Percentiles rank a stretch among this genome's conserved stretches.
Evolutionary conservation across 1,139 yeast species (phyloP).

Genomic region (Taiozyma sp.): DNA sequence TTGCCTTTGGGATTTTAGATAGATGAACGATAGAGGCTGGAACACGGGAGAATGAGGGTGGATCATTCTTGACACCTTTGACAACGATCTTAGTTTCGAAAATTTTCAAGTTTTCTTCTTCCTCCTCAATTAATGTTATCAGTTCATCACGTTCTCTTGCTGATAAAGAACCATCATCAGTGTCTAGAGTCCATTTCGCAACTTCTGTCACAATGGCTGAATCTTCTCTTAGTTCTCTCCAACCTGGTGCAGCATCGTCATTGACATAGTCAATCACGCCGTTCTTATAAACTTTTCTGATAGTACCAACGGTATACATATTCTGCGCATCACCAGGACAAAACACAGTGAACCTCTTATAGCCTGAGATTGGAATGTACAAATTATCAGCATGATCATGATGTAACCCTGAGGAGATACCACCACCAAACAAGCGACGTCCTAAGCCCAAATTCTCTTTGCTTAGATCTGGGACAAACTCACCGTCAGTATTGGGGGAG

Average conservation of each 20-base stretch:
- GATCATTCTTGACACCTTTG: constrained; percentile 37
- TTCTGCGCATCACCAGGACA: constrained; percentile 56
- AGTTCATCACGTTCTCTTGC: constrained; percentile 16
- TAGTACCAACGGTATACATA: constrained; percentile 56
- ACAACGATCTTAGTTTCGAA: constrained; percentile 17
- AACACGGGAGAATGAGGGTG: constrained; percentile 62
- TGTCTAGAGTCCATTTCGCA: constrained; percentile 27
- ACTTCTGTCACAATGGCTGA: constrained; percentile 53
- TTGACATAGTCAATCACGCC: constrained; percentile 62
- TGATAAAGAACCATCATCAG: constrained; percentile 9
- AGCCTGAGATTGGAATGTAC: constrained; percentile 55
- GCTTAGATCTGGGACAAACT: constrained; percentile 19
- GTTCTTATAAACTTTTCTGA: constrained; percentile 44
- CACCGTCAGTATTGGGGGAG: constrained; percentile 13
- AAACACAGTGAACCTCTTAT: constrained; percentile 61
- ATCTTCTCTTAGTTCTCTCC: constrained; percentile 58
- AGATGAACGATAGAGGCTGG: constrained; percentile 62
- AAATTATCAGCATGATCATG: constrained; percentile 79
- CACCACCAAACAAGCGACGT: constrained; percentile 46
- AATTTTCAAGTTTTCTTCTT: constrained; percentile 20
- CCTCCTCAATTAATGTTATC: constrained; percentile 19
- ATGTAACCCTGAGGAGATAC: constrained; percentile 71
- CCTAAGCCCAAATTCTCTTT: constrained; percentile 40
- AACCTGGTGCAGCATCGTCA: constrained; percentile 48
- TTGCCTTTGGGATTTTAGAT: constrained; percentile 39